These are phyloP conservation scores for Vaccinium corymbosum DNA, from an alignment of 148 eudicot genomes.

Conservation along the genomic window DNA sequence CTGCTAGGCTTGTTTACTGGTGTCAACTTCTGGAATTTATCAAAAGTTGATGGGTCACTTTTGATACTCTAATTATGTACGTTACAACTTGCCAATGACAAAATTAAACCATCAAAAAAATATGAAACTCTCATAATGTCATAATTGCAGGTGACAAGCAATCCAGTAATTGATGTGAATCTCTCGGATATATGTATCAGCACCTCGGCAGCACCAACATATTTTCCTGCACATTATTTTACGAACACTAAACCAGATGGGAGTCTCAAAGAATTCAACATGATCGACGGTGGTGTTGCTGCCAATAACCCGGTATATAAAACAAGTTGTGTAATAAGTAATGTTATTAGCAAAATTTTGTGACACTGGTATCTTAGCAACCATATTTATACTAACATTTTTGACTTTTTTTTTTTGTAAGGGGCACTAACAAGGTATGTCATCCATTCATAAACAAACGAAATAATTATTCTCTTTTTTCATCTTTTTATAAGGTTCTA, in stretches of 20 bases:
- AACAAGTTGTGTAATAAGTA: not conserved
- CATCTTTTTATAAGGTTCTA: too few relatives aligned
- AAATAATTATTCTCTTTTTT: too few relatives aligned
- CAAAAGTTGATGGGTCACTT: too few relatives aligned
- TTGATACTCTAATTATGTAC: too few relatives aligned
- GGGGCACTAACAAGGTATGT: not conserved
- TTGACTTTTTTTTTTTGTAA: too few relatives aligned
- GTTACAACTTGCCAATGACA: too few relatives aligned
- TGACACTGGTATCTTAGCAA: not conserved
- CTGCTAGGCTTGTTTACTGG: too few relatives aligned
- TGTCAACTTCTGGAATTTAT: too few relatives aligned
- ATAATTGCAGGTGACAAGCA: constrained; percentile 20
- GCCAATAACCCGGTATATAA: constrained; percentile 70
- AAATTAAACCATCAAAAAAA: too few relatives aligned
- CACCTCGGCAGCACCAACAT: constrained; percentile 75
- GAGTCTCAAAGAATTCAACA: constrained; percentile 40
- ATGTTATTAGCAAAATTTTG: not conserved
- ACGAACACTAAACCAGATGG: constrained; percentile 27
- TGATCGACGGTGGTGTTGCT: constrained; percentile 66
- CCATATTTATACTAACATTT: too few relatives aligned
- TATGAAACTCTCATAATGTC: not conserved
- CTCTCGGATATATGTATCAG: constrained; percentile 59
- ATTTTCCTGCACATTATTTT: constrained; percentile 57
- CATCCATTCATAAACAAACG: too few relatives aligned
- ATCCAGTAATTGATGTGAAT: constrained; percentile 29